Evolutionary conservation across 2,329 filamentous ascomycete genomes (phyloP).

Genomic region (Ascochyta lentis): DNA sequence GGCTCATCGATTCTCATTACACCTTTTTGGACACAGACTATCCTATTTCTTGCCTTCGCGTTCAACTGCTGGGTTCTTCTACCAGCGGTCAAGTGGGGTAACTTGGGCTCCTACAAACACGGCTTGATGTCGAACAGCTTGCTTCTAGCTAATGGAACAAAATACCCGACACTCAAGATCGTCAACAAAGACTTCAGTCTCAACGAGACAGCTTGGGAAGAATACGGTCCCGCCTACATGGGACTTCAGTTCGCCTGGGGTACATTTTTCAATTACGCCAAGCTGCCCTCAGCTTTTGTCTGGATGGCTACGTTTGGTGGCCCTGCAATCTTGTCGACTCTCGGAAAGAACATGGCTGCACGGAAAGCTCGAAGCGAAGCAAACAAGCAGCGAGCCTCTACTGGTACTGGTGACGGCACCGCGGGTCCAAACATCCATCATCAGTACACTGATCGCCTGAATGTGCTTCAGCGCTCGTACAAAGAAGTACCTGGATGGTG

Average conservation of each 20-base stretch:
- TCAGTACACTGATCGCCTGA: constrained; percentile 66
- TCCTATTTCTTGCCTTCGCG: constrained; percentile 62
- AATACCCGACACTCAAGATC: constrained; percentile 54
- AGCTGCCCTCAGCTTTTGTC: constrained; percentile 63
- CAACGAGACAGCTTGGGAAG: constrained; percentile 56
- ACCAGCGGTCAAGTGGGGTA: constrained; percentile 65
- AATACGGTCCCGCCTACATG: constrained; percentile 63
- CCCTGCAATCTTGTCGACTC: constrained; percentile 55
- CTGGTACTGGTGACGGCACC: neutral
- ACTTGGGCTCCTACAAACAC: constrained; percentile 59
- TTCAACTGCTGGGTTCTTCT: constrained; percentile 65
- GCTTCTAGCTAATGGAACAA: constrained; percentile 58
- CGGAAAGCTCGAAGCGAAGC: constrained; percentile 35
- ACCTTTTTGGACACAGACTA: constrained; percentile 66
- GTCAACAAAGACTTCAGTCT: constrained; percentile 55
- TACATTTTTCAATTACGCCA: constrained; percentile 68
- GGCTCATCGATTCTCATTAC: constrained; percentile 54
- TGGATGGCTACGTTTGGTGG: constrained; percentile 66
- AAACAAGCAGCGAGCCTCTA: constrained; percentile 36
- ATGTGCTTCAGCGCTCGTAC: constrained; percentile 64
- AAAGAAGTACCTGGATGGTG: constrained; percentile 66
- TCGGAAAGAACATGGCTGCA: constrained; percentile 46
- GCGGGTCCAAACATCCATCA: constrained; percentile 52
- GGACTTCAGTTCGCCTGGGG: constrained; percentile 64
- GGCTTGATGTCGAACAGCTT: constrained; percentile 66